Evolutionary conservation across 148 eudicot genomes (phyloP).

Genomic region (Cornus florida): DNA sequence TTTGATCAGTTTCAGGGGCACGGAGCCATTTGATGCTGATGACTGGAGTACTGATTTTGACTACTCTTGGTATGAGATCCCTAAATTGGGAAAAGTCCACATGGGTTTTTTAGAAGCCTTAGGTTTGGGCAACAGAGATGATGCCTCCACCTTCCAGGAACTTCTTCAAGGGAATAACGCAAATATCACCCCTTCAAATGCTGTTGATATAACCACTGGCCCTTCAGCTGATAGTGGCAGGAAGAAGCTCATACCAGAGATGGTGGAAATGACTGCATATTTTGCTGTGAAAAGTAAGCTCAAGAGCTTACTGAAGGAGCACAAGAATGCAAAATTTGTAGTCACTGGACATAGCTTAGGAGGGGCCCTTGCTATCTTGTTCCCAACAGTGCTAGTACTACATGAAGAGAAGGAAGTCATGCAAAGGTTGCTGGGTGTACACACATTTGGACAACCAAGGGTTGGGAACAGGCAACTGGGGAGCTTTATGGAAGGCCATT

Average conservation of each 20-base stretch:
- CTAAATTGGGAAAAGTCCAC: conserved; percentile 53
- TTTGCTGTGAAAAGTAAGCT: conserved; percentile 45
- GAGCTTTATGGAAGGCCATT: conserved; percentile 37
- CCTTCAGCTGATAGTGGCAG: conserved; percentile 6
- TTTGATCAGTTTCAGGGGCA: conserved; percentile 56
- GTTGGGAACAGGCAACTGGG: conserved; percentile 50
- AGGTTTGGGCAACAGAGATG: conserved; percentile 50
- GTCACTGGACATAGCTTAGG: conserved; percentile 63
- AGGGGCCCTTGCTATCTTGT: conserved; percentile 58
- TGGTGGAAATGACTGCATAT: conserved; percentile 46
- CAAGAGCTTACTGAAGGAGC: conserved; percentile 43
- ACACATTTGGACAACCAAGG: conserved; percentile 58
- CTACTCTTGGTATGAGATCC: conserved; percentile 64
- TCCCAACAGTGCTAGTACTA: conserved; percentile 44
- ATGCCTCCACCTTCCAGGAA: conserved; percentile 36
- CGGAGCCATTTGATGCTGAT: conserved; percentile 66
- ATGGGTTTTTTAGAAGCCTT: conserved; percentile 66
- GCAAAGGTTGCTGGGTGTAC: conserved; percentile 38
- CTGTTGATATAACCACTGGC: not conserved
- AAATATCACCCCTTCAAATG: conserved; percentile 1
- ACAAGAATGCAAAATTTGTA: conserved; percentile 48
- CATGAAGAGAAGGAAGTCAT: conserved; percentile 43
- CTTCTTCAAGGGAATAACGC: conserved; percentile 23
- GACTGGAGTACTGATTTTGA: conserved; percentile 65
- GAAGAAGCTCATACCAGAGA: conserved; percentile 20